phyloP scores from a whole-genome alignment of 1,139 yeast species.

The Saccharomyces pastorianus region DNA sequence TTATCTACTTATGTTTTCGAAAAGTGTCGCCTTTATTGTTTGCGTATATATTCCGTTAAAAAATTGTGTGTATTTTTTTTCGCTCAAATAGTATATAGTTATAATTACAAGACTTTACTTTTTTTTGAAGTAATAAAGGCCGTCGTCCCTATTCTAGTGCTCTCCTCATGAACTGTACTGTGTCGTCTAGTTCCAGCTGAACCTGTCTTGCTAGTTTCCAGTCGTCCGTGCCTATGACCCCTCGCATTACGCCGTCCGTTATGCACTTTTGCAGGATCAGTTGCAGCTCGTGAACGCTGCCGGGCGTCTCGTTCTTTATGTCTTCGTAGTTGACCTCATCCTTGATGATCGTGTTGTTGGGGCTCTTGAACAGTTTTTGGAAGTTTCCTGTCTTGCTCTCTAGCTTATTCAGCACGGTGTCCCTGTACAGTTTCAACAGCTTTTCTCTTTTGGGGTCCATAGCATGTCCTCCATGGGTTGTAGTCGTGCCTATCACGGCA shows the following conservation, averaged over 20 bases:
- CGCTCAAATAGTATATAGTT: background rate
- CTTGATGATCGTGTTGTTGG: conserved; percentile 11
- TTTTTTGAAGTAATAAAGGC: background rate
- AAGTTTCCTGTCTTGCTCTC: conserved; percentile 17
- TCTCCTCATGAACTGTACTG: conserved; percentile 30
- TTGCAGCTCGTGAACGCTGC: conserved; percentile 28
- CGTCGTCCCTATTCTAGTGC: conserved; percentile 22
- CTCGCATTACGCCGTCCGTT: conserved; percentile 25
- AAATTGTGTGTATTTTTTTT: conserved; percentile 1
- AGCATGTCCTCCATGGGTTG: background rate
- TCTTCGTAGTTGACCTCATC: conserved; percentile 19
- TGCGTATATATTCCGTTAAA: background rate
- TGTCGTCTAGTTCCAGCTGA: conserved; percentile 29
- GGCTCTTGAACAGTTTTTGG: conserved; percentile 11
- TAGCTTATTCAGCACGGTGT: conserved; percentile 27
- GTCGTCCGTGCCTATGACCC: conserved; percentile 16
- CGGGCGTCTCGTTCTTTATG: conserved; percentile 24
- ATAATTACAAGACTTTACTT: background rate
- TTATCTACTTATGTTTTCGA: background rate
- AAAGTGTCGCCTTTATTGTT: background rate
- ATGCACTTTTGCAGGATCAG: conserved; percentile 25
- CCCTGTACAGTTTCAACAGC: conserved; percentile 25
- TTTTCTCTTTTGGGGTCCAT: conserved; percentile 26
- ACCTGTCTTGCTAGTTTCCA: conserved; percentile 25
- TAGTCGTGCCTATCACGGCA: conserved; percentile 1